A percentile compares a stretch with the other conserved stretches of the same genome.
Evolutionary conservation across 768 basidiomycete species (phyloP).

Genomic region (Cubamyces lactineus): DNA sequence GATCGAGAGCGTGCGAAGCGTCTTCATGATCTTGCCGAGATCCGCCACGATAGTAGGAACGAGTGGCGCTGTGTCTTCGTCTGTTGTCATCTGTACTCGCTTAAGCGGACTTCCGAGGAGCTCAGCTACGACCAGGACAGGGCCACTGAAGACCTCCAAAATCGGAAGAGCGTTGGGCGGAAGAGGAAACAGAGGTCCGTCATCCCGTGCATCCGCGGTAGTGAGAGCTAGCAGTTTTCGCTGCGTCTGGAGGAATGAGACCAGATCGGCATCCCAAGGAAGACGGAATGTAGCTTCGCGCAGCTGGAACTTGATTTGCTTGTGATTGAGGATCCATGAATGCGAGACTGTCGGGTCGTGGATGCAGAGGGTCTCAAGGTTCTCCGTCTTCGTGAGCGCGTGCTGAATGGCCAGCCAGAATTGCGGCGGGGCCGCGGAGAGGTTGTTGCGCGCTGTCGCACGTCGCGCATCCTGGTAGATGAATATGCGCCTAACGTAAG

Average conservation of each 20-base stretch:
- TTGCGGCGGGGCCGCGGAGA: conserved; percentile 29
- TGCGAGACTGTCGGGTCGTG: conserved; percentile 43
- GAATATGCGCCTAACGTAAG: conserved; percentile 47
- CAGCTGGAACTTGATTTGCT: conserved; percentile 48
- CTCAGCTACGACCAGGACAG: conserved; percentile 45
- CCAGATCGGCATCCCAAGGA: conserved; percentile 50
- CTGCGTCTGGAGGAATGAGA: conserved; percentile 54
- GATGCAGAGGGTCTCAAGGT: conserved; percentile 49
- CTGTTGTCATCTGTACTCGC: conserved; percentile 51
- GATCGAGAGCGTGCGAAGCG: conserved; percentile 42
- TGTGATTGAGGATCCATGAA: conserved; percentile 51
- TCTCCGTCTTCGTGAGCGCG: conserved; percentile 47
- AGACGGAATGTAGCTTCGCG: conserved; percentile 52
- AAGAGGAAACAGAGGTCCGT: conserved; percentile 20
- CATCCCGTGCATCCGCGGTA: conserved; percentile 24
- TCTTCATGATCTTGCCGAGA: conserved; percentile 34
- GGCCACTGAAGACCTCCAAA: conserved; percentile 50
- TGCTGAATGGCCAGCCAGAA: conserved; percentile 51
- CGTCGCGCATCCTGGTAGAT: conserved; percentile 43
- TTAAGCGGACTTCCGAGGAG: conserved; percentile 45
- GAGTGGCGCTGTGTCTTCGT: conserved; percentile 37
- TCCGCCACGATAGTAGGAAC: conserved; percentile 37
- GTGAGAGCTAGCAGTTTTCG: conserved; percentile 45
- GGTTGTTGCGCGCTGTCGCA: conserved; percentile 20
- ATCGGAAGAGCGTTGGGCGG: conserved; percentile 37